Evolutionary conservation across 345 rosid species (phyloP).

Genomic region (Jatropha curcas): DNA sequence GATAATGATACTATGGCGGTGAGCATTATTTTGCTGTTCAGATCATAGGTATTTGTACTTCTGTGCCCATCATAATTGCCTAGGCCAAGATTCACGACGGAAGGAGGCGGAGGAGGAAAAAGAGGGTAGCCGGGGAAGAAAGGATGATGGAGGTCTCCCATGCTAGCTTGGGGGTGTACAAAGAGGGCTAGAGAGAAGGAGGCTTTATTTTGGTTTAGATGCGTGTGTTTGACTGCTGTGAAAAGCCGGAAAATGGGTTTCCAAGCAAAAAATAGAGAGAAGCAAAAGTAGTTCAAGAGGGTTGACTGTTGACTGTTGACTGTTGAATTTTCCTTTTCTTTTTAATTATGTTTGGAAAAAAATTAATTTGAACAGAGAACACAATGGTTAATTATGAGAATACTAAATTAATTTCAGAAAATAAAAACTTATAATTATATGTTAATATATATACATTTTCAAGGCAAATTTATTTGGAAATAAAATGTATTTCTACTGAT

Average conservation of each 20-base stretch:
- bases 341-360: neutral
- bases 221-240: neutral
- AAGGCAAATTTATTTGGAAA: too few species aligned
- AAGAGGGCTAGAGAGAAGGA: neutral
- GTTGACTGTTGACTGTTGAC: constrained; percentile 21
- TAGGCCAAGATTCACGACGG: too few species aligned
- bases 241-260: neutral
- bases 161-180: neutral
- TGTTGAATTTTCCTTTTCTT: constrained; percentile 5
- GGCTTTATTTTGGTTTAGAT: neutral
- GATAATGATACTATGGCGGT: constrained; percentile 17
- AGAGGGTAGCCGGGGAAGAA: neutral
- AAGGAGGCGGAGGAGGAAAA: neutral
- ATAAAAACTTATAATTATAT: too few species aligned
- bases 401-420: too few species aligned
- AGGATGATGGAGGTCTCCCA: neutral
- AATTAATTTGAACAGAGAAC: too few species aligned
- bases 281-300: neutral
- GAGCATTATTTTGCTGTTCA: constrained; percentile 25
- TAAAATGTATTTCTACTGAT: too few species aligned
- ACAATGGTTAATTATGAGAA: too few species aligned
- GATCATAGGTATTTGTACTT: neutral
- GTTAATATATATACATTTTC: too few species aligned
- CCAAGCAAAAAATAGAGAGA: too few species aligned
- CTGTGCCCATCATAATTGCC: neutral